phyloP scores from a whole-genome alignment of 176 grass and related monocot genomes.

The Hsuehochloa calcarea region DNA sequence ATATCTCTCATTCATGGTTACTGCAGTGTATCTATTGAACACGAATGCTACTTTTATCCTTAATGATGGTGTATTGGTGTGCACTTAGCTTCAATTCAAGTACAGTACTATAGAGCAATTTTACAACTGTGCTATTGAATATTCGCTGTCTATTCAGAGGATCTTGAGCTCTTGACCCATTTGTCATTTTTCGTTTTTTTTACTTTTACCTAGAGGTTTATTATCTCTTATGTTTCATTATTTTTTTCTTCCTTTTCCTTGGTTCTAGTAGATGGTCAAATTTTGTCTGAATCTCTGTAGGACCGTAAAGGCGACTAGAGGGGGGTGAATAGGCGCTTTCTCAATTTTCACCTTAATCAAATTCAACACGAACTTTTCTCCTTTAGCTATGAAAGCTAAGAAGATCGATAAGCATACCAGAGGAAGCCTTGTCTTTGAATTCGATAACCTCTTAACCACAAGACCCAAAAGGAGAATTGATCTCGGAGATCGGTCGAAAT shows the following conservation, averaged over 20 bases:
- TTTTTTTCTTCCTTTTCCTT: neutral
- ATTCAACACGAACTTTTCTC: no score
- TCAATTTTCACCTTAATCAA: no score
- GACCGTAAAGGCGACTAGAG: no score
- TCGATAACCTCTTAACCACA: no score
- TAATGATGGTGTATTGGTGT: neutral
- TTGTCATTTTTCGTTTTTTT: neutral
- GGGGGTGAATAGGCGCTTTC: no score
- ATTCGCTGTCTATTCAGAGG: neutral
- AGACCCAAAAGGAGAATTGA: no score
- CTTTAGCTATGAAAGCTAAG: no score
- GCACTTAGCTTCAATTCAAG: neutral
- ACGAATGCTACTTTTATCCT: neutral
- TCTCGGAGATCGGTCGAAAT: no score
- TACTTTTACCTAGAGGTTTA: neutral
- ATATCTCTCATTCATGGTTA: constrained; percentile 4
- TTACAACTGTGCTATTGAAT: neutral
- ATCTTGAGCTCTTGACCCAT: neutral
- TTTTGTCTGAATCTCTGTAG: neutral
- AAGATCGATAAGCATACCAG: no score
- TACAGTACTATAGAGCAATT: neutral
- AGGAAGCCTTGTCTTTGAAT: no score
- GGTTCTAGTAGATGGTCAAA: neutral
- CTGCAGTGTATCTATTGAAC: neutral
- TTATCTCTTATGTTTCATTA: neutral